Conservation (phyloP, 2,329 filamentous ascomycete genomes). For the Epichloe amarillans region DNA sequence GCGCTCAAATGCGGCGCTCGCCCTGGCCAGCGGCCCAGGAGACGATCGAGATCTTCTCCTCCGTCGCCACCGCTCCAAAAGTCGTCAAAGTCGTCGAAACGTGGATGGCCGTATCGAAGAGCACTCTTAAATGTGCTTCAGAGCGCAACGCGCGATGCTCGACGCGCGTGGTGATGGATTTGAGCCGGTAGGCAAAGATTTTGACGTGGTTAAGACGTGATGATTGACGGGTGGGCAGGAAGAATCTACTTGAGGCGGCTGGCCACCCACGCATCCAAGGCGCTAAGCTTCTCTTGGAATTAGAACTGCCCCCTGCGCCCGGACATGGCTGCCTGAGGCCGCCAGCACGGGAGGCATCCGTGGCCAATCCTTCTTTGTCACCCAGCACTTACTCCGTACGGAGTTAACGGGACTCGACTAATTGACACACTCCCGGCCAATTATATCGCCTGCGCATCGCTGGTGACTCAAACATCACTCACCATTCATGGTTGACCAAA, state of each 20-base stretch:
- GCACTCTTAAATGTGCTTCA: slow-evolving; percentile 14
- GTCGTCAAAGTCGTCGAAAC: slow-evolving; percentile 22
- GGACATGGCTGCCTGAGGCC: slow-evolving; percentile 16
- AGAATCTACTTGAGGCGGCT: slow-evolving; percentile 31
- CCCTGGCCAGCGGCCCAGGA: slow-evolving; percentile 34
- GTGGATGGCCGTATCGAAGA: slow-evolving; percentile 22
- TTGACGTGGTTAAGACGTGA: slow-evolving; percentile 31
- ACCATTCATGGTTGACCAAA: background rate
- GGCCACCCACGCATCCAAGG: slow-evolving; percentile 14
- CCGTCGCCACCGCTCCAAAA: slow-evolving; percentile 31
- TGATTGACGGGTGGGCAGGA: slow-evolving; percentile 23
- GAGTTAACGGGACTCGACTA: too few relatives aligned
- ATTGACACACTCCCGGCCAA: background rate
- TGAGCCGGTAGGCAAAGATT: slow-evolving; percentile 23
- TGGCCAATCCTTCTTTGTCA: too few relatives aligned
- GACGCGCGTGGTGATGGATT: slow-evolving; percentile 40
- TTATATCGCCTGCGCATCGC: slow-evolving; percentile 4
- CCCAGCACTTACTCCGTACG: too few relatives aligned
- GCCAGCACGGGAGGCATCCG: too few relatives aligned
- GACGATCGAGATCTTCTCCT: slow-evolving; percentile 31
- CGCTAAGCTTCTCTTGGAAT: slow-evolving; percentile 21
- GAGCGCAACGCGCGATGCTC: slow-evolving; percentile 29
- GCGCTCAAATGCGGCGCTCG: slow-evolving; percentile 28
- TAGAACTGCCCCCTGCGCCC: slow-evolving; percentile 9
- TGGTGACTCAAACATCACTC: slow-evolving; percentile 10